A percentile compares a stretch with the other conserved stretches of the same genome.
Evolutionary conservation across 2,329 filamentous ascomycete genomes (phyloP).

Genomic region (Teratosphaeria epicoccoides): DNA sequence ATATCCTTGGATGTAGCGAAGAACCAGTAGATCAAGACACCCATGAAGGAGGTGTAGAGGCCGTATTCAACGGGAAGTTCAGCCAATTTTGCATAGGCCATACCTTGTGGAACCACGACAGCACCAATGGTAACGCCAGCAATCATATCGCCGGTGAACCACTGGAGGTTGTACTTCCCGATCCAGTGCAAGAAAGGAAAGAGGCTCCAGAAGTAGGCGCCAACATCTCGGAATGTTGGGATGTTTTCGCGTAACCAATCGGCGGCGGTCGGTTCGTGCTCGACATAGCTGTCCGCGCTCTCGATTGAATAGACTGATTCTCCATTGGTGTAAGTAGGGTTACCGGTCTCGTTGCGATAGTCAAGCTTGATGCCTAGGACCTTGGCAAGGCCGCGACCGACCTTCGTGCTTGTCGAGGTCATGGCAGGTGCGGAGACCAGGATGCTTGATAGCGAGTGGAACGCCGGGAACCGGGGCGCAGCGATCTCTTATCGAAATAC

Average conservation of each 20-base stretch:
- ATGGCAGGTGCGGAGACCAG: conserved; percentile 9
- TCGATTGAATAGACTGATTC: conserved; percentile 68
- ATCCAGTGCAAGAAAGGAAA: conserved; percentile 94
- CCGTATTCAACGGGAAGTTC: conserved; percentile 72
- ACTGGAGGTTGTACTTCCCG: conserved; percentile 73
- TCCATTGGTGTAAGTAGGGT: conserved; percentile 51
- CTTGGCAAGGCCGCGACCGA: conserved; percentile 67
- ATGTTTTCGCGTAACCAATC: conserved; percentile 61
- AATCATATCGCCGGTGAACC: conserved; percentile 79
- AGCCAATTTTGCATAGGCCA: conserved; percentile 86
- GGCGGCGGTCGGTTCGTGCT: conserved; percentile 62
- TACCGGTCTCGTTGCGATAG: conserved; percentile 48
- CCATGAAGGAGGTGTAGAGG: conserved; percentile 92
- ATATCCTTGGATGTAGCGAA: conserved; percentile 98
- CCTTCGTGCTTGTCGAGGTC: conserved; percentile 38
- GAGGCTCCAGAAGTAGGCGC: conserved; percentile 55
- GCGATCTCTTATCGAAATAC: neutral
- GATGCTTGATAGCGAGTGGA: neutral
- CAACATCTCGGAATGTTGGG: conserved; percentile 47
- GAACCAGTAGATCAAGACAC: conserved; percentile 90
- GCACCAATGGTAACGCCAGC: conserved; percentile 65
- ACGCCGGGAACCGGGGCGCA: neutral
- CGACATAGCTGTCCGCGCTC: conserved; percentile 68
- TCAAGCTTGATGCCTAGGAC: conserved; percentile 72
- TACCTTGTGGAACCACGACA: conserved; percentile 88